Evolutionary conservation across 108 stramenopile genomes (phyloP).

Genomic region (Nitzschia inconspicua): DNA sequence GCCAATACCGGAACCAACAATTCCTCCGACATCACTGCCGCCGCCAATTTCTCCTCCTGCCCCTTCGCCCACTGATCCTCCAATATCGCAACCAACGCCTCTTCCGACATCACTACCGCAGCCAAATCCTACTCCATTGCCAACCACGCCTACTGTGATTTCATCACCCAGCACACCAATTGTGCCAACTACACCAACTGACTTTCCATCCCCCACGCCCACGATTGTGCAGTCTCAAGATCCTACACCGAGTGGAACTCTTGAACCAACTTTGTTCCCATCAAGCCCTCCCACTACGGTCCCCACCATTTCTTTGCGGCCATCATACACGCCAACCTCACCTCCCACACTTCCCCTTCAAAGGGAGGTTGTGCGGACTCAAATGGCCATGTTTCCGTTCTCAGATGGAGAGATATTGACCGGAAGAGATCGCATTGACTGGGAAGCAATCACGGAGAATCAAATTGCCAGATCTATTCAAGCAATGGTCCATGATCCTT

Average conservation of each 20-base stretch:
- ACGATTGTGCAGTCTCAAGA: constrained; percentile 1
- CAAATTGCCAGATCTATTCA: too few species aligned
- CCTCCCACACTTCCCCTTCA: not conserved
- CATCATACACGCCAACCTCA: not conserved
- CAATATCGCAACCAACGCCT: not conserved
- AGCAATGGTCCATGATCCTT: too few species aligned
- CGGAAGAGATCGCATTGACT: not conserved
- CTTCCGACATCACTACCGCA: not conserved
- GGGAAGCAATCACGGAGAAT: not conserved
- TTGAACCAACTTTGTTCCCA: constrained; percentile 13
- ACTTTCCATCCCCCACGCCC: not conserved
- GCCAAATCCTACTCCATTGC: not conserved
- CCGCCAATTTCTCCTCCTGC: not conserved
- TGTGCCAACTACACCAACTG: not conserved
- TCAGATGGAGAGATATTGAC: not conserved
- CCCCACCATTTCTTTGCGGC: constrained; percentile 5
- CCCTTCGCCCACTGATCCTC: not conserved
- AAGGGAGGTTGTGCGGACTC: not conserved
- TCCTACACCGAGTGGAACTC: constrained; percentile 14
- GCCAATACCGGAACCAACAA: constrained; percentile 12
- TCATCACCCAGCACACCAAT: constrained; percentile 1
- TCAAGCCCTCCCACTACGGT: not conserved
- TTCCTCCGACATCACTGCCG: not conserved
- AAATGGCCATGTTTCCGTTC: constrained; percentile 1
- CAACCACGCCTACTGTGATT: constrained; percentile 1